These are phyloP conservation scores for Aspergillus awamori DNA, from an alignment of 2,329 filamentous ascomycete species.

Conservation along the genomic window DNA sequence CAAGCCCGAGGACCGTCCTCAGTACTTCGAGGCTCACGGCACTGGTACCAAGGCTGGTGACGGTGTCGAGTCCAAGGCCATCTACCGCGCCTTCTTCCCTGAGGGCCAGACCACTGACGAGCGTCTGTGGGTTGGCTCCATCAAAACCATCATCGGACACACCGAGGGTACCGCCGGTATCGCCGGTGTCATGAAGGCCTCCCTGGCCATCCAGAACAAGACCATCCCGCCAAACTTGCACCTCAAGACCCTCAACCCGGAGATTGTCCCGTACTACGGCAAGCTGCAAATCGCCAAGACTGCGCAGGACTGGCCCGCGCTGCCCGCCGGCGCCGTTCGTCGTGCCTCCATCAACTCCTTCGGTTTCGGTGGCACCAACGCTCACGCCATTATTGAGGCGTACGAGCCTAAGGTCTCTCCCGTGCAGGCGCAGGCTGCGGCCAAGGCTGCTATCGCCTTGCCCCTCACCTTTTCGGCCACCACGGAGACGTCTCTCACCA, in stretches of 20 bases:
- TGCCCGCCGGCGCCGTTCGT: conserved; percentile 23
- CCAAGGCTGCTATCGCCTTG: background rate
- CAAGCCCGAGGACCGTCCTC: conserved; percentile 31
- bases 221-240: conserved; percentile 31
- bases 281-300: conserved; percentile 24
- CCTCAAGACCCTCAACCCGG: conserved; percentile 26
- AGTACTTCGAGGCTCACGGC: conserved; percentile 52
- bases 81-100: conserved; percentile 2
- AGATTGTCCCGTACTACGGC: conserved; percentile 20
- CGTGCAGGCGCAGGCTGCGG: background rate
- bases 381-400: conserved; percentile 41
- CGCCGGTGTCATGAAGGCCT: conserved; percentile 27
- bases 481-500: conserved; percentile 20
- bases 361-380: conserved; percentile 36
- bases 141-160: conserved; percentile 19
- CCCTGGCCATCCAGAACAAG: conserved; percentile 26
- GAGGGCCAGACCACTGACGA: background rate
- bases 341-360: conserved; percentile 50
- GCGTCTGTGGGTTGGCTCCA: conserved; percentile 14
- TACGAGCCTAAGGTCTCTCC: background rate
- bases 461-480: conserved; percentile 29
- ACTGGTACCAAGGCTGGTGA: conserved; percentile 37
- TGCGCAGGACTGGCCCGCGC: conserved; percentile 22
- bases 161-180: conserved; percentile 25
- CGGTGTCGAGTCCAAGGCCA: conserved; percentile 11